phyloP scores from a whole-genome alignment of 805 yeast species.

The Brettanomyces anomalus region DNA sequence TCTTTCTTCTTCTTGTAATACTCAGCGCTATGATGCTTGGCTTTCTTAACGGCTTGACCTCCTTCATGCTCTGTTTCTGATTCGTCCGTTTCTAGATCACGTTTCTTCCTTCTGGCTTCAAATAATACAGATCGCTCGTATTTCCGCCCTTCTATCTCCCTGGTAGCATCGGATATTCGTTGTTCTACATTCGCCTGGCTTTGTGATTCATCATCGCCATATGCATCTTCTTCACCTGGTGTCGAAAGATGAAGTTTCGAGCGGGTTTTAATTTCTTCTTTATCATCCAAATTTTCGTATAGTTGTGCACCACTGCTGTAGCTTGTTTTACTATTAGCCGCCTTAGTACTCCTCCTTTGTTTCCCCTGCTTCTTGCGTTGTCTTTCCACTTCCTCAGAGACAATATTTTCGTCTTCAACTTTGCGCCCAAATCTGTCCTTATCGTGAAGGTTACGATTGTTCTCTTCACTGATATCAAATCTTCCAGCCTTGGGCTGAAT shows the following conservation, averaged over 20 bases:
- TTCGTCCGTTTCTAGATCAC: not conserved
- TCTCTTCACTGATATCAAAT: conserved; percentile 62
- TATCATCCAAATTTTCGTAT: not conserved
- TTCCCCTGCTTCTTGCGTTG: not conserved
- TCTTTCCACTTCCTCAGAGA: not conserved
- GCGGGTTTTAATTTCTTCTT: not conserved
- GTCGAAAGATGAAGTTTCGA: not conserved
- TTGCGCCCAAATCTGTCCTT: conserved; percentile 31
- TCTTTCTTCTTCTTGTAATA: not conserved
- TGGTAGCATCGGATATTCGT: conserved; percentile 3
- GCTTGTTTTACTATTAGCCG: not conserved
- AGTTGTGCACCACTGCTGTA: not conserved
- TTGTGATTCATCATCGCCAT: conserved; percentile 30
- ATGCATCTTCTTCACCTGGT: conserved; percentile 17
- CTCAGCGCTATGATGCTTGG: not conserved
- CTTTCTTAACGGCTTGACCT: not conserved
- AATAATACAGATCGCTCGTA: conserved; percentile 8
- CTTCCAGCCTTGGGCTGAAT: conserved; percentile 57
- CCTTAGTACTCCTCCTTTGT: not conserved
- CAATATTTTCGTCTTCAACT: conserved; percentile 6
- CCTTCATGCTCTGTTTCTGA: not conserved
- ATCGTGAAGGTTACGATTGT: conserved; percentile 28
- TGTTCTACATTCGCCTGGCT: conserved; percentile 8
- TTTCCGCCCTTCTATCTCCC: conserved; percentile 1
- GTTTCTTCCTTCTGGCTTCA: conserved; percentile 1